Conservation (phyloP, 2,329 filamentous ascomycete species). For the Colletotrichum incanum region DNA sequence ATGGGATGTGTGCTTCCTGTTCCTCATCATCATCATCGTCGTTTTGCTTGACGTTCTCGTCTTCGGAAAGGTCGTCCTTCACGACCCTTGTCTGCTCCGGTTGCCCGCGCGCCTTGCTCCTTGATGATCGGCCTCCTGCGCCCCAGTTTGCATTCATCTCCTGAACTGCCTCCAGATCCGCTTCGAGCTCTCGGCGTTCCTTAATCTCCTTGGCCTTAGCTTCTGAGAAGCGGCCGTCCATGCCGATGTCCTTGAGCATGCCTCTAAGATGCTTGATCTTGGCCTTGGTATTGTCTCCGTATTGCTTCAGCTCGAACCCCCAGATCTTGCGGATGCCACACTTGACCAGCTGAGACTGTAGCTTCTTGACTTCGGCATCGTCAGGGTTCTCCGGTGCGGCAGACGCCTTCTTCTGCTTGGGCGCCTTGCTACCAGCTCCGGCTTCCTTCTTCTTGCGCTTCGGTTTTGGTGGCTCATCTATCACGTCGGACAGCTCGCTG, state of each 20-base stretch:
- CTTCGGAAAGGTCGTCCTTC: conserved; percentile 52
- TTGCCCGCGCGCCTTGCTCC: conserved; percentile 48
- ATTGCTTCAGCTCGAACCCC: conserved; percentile 86
- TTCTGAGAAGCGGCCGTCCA: conserved; percentile 90
- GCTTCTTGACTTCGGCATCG: conserved; percentile 86
- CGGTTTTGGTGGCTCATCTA: conserved; percentile 79
- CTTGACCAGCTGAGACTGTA: conserved; percentile 89
- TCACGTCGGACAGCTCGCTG: conserved; percentile 78
- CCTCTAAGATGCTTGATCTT: conserved; percentile 87
- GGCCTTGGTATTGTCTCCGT: conserved; percentile 77
- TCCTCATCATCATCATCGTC: conserved; percentile 50
- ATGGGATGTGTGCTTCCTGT: conserved; percentile 56
- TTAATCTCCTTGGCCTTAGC: conserved; percentile 90
- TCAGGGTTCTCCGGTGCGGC: conserved; percentile 75
- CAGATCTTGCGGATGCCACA: conserved; percentile 95
- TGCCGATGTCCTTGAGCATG: conserved; percentile 86
- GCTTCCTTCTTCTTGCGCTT: conserved; percentile 69
- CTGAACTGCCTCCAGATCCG: conserved; percentile 87
- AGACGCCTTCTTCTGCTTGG: conserved; percentile 41
- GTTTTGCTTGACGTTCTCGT: conserved; percentile 48
- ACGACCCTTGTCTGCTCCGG: conserved; percentile 49
- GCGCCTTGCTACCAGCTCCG: conserved; percentile 54
- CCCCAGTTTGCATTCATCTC: conserved; percentile 89
- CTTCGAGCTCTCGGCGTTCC: conserved; percentile 86
- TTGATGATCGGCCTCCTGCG: conserved; percentile 59